Evolutionary conservation across 495 filamentous ascomycete genomes (phyloP).

Genomic region (Aspergillus bridgeri): DNA sequence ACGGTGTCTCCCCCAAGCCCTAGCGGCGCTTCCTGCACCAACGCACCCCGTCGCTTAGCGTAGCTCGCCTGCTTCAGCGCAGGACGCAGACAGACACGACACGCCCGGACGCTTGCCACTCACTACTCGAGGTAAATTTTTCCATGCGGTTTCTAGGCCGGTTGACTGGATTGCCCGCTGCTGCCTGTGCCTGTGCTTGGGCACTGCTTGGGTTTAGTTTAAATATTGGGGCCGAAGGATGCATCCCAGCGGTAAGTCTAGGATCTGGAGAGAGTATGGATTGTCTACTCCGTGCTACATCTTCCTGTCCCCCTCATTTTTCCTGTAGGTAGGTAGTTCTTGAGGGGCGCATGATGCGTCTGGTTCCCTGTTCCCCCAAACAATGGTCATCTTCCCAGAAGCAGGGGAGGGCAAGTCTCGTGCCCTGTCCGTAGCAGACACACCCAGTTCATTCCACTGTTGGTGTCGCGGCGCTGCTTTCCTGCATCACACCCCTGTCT

Average conservation of each 20-base stretch:
- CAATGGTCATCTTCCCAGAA: no score
- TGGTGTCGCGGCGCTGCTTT: no score
- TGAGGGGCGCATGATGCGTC: no score
- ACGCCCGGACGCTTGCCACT: background rate
- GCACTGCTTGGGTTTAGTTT: background rate
- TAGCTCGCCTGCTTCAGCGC: background rate
- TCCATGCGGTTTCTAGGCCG: background rate
- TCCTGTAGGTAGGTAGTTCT: no score
- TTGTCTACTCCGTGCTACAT: no score
- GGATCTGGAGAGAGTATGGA: background rate
- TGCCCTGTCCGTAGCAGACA: no score
- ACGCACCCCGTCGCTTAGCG: background rate
- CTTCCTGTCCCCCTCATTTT: no score
- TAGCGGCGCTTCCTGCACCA: slow-evolving; percentile 8
- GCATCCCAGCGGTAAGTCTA: background rate
- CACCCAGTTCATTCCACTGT: no score
- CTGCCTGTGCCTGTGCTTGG: no score
- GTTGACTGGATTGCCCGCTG: background rate
- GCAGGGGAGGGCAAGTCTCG: no score
- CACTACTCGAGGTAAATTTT: background rate
- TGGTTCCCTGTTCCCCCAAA: no score
- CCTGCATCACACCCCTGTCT: no score
- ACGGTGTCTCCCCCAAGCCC: slow-evolving; percentile 5
- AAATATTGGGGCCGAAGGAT: background rate
- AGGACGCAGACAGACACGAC: background rate